Conservation (phyloP, 352 stramenopile species). For the Globisporangium cederbergense region DNA sequence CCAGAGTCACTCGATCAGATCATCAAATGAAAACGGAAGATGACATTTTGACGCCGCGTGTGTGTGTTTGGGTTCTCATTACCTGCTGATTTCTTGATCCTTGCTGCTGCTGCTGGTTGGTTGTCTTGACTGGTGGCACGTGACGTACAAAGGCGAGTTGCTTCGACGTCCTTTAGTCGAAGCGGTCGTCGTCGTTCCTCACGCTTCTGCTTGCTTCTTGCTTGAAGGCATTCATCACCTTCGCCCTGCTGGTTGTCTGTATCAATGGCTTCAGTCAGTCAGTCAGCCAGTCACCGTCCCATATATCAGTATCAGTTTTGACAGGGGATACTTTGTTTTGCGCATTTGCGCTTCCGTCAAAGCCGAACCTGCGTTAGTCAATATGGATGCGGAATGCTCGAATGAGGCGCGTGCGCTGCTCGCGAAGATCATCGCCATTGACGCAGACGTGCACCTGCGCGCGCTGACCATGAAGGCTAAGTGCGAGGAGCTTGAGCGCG, state of each 20-base stretch:
- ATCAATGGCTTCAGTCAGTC: not conserved
- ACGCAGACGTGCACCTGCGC: constrained; percentile 44
- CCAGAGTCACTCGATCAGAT: not conserved
- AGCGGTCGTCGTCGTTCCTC: not conserved
- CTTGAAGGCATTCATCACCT: too few relatives aligned
- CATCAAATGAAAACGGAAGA: constrained; percentile 1
- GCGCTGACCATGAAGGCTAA: constrained; percentile 24
- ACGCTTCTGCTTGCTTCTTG: not conserved
- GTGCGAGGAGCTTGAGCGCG: constrained; percentile 34
- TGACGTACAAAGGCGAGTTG: not conserved
- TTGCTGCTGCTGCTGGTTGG: not conserved
- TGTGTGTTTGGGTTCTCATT: too few relatives aligned
- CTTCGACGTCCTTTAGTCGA: too few relatives aligned
- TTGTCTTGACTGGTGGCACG: not conserved
- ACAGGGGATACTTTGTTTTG: not conserved
- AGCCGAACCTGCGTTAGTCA: not conserved
- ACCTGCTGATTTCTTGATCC: not conserved
- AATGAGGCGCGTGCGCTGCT: constrained; percentile 12
- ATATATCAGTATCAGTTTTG: not conserved
- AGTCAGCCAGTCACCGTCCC: not conserved
- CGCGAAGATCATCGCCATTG: constrained; percentile 8
- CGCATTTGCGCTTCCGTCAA: too few relatives aligned
- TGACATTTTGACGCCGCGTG: constrained; percentile 4
- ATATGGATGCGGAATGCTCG: constrained; percentile 2
- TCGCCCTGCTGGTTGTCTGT: not conserved